Evolutionary conservation across 23 red algal species (phyloP).

Genomic region (Gracilaria domingensis): DNA sequence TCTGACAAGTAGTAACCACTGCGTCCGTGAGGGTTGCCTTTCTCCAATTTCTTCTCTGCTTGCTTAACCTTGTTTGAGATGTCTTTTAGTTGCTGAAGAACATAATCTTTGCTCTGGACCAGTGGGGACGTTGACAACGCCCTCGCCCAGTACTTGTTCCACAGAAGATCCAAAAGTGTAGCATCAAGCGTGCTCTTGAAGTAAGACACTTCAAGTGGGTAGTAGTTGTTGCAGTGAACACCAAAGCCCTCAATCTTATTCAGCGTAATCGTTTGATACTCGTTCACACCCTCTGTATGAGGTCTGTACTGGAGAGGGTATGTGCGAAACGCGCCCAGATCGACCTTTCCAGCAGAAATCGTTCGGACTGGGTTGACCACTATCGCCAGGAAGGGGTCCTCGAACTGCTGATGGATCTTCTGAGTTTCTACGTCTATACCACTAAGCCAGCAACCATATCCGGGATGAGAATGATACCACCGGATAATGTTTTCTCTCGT

Average conservation of each 20-base stretch:
- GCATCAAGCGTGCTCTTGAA: conserved; percentile 93
- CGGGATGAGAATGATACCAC: conserved; percentile 99
- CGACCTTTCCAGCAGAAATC: conserved; percentile 88
- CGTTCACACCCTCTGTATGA: conserved; percentile 53
- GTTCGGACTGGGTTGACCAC: conserved; percentile 93
- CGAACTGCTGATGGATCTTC: conserved; percentile 71
- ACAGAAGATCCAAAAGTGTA: conserved; percentile 72
- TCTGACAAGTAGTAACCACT: conserved; percentile 48
- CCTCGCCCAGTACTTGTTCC: conserved; percentile 94
- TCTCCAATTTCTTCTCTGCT: conserved; percentile 46
- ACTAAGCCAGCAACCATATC: conserved; percentile 98
- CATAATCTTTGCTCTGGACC: conserved; percentile 77
- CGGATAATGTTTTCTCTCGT: conserved; percentile 81
- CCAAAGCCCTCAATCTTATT: conserved; percentile 97
- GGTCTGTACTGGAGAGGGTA: conserved; percentile 87
- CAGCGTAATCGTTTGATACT: conserved; percentile 93
- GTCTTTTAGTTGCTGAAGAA: conserved; percentile 83
- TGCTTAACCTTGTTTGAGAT: conserved; percentile 78
- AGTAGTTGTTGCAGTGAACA: conserved; percentile 88
- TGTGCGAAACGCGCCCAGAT: conserved; percentile 94
- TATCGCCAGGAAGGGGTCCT: conserved; percentile 93
- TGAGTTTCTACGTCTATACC: conserved; percentile 94
- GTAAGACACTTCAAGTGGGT: conserved; percentile 84
- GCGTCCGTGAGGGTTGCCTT: conserved; percentile 42
- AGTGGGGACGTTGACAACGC: conserved; percentile 84